Evolutionary conservation across 1,284 basidiomycete genomes (phyloP).

Genomic region (Albatrellus sp.): DNA sequence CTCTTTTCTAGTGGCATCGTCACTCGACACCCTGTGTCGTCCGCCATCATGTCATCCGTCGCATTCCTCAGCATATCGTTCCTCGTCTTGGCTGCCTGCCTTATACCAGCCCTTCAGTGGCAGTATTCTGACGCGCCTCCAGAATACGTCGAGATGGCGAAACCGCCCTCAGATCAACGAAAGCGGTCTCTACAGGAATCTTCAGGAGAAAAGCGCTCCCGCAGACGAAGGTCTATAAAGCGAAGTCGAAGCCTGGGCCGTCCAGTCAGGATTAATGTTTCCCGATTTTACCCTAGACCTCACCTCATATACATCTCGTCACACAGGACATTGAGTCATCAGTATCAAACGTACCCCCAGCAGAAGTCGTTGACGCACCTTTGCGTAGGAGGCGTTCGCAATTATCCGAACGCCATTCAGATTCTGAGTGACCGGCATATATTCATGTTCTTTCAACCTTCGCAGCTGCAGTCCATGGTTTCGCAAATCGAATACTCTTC

Average conservation of each 20-base stretch:
- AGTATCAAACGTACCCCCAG: slow-evolving; percentile 15
- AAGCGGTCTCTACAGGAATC: slow-evolving; percentile 14
- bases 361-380: slow-evolving; percentile 14
- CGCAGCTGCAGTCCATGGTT: too few species aligned
- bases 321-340: slow-evolving; percentile 13
- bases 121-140: slow-evolving; percentile 2
- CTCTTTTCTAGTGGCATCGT: slow-evolving; percentile 41
- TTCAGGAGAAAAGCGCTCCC: slow-evolving; percentile 13
- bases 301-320: background rate
- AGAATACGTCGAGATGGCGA: background rate
- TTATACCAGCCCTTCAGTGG: slow-evolving; percentile 11
- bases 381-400: slow-evolving; percentile 30
- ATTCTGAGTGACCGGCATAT: slow-evolving; percentile 15
- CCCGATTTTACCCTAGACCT: background rate
- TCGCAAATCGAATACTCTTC: too few species aligned
- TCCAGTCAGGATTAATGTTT: background rate
- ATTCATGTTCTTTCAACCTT: too few species aligned
- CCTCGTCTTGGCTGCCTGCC: slow-evolving; percentile 35
- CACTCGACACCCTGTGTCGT: slow-evolving; percentile 55
- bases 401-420: slow-evolving; percentile 18
- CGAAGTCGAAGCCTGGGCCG: slow-evolving; percentile 15
- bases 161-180: background rate
- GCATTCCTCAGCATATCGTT: slow-evolving; percentile 42
- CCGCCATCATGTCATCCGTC: slow-evolving; percentile 29
- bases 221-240: slow-evolving; percentile 18